These are phyloP conservation scores for Trichophyton verrucosum DNA, from an alignment of 2,329 filamentous ascomycete species.

Conservation along the genomic window DNA sequence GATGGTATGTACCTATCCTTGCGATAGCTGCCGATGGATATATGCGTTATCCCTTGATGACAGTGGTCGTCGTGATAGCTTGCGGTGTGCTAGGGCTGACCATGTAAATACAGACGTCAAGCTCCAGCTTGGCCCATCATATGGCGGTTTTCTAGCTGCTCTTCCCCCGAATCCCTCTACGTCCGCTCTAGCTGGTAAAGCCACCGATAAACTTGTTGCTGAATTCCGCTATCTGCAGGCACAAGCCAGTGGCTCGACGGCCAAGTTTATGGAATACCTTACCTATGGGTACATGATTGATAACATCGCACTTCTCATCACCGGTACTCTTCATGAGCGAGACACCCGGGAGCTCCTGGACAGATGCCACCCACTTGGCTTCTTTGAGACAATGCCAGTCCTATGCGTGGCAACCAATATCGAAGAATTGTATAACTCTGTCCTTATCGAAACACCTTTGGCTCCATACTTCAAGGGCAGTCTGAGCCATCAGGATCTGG, in stretches of 20 bases:
- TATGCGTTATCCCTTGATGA: neutral
- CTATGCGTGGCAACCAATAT: conserved; percentile 97
- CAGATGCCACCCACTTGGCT: conserved; percentile 89
- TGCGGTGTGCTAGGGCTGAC: neutral
- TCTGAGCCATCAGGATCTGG: conserved; percentile 87
- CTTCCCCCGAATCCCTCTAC: conserved; percentile 95
- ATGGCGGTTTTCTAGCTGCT: conserved; percentile 89
- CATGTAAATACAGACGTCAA: conserved; percentile 62
- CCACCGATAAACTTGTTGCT: conserved; percentile 93
- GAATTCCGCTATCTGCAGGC: conserved; percentile 95
- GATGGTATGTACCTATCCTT: conserved; percentile 52
- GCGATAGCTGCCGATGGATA: neutral
- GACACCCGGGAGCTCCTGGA: conserved; percentile 93
- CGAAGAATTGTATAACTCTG: conserved; percentile 96
- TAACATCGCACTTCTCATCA: conserved; percentile 95
- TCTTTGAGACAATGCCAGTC: conserved; percentile 98
- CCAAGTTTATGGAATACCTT: conserved; percentile 94
- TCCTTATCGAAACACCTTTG: conserved; percentile 89
- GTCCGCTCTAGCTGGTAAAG: conserved; percentile 83
- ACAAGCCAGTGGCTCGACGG: conserved; percentile 79
- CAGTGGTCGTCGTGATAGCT: neutral
- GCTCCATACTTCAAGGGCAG: conserved; percentile 97
- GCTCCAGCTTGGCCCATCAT: conserved; percentile 89
- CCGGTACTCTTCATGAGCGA: conserved; percentile 90
- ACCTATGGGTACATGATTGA: conserved; percentile 99